A percentile compares a stretch with the other conserved stretches of the same genome.
phyloP scores from a whole-genome alignment of 257 asterid species.

The Lycium barbarum region DNA sequence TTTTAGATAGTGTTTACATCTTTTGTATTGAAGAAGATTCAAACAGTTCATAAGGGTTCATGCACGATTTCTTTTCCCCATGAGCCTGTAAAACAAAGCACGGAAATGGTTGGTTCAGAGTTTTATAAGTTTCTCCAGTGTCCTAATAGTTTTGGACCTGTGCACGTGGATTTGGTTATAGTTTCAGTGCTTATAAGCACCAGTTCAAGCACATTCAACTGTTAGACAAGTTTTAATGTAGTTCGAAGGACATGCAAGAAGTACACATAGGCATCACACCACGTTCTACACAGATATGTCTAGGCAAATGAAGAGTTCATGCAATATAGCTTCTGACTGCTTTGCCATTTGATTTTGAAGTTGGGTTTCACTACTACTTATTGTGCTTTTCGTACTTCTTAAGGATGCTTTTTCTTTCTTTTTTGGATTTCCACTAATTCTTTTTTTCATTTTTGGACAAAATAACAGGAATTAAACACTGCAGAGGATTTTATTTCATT shows the following conservation, averaged over 20 bases:
- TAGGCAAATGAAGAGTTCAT: slow-evolving; percentile 22
- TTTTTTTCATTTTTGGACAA: slow-evolving; percentile 23
- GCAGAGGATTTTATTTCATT: slow-evolving; percentile 88
- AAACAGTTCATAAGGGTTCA: neutral
- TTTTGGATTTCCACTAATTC: slow-evolving; percentile 20
- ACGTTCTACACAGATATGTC: neutral
- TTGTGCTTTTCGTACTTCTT: slow-evolving; percentile 14
- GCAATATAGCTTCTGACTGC: neutral
- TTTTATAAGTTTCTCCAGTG: neutral
- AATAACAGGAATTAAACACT: slow-evolving; percentile 85
- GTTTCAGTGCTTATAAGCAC: slow-evolving; percentile 5
- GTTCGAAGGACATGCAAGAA: neutral
- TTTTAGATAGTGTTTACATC: neutral
- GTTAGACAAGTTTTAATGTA: slow-evolving; percentile 13
- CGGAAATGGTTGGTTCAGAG: slow-evolving; percentile 2
- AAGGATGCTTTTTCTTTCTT: slow-evolving; percentile 12
- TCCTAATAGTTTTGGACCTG: slow-evolving; percentile 23
- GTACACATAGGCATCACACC: slow-evolving; percentile 12
- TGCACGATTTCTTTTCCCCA: neutral
- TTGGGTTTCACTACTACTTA: neutral
- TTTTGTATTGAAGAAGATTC: slow-evolving; percentile 24
- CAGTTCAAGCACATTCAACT: slow-evolving; percentile 17
- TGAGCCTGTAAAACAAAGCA: slow-evolving; percentile 24
- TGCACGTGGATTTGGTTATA: neutral
- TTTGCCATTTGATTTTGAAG: slow-evolving; percentile 23